Conservation (phyloP, 2,329 filamentous ascomycete genomes). For the Neoarthrinium moseri region DNA sequence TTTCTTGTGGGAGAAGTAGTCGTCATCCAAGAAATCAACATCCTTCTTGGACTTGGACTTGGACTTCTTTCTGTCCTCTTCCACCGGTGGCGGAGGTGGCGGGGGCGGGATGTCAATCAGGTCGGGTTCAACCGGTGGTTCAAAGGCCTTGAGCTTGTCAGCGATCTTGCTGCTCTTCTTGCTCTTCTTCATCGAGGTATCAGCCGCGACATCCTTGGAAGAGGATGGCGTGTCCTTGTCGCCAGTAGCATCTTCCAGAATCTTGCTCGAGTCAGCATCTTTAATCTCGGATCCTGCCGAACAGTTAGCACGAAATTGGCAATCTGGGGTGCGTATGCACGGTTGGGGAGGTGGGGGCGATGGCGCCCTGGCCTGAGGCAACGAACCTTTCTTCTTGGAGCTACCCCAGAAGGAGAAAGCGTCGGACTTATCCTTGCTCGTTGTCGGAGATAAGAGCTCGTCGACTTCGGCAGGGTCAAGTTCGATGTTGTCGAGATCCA, state of each 20-base stretch:
- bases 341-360: not conserved
- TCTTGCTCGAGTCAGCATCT: conserved; percentile 48
- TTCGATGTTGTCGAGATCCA: conserved; percentile 28
- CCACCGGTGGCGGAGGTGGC: conserved; percentile 38
- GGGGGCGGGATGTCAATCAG: conserved; percentile 32
- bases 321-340: conserved; percentile 10
- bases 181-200: conserved; percentile 40
- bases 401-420: conserved; percentile 60
- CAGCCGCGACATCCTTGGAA: conserved; percentile 31
- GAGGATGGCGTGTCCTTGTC: conserved; percentile 39
- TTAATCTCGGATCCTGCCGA: conserved; percentile 40
- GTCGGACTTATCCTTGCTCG: conserved; percentile 31
- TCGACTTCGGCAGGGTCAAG: conserved; percentile 22
- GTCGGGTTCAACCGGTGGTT: conserved; percentile 39
- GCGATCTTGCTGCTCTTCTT: conserved; percentile 56
- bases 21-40: conserved; percentile 25
- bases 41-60: conserved; percentile 37
- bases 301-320: conserved; percentile 15
- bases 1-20: conserved; percentile 10
- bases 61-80: conserved; percentile 32
- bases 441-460: conserved; percentile 18
- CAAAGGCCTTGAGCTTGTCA: conserved; percentile 57
- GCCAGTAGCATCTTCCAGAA: conserved; percentile 42
- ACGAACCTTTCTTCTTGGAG: conserved; percentile 36
- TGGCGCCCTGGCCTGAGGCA: conserved; percentile 22